phyloP scores from a whole-genome alignment of 2,329 filamentous ascomycete species.

The Diaporthe nobilis region DNA sequence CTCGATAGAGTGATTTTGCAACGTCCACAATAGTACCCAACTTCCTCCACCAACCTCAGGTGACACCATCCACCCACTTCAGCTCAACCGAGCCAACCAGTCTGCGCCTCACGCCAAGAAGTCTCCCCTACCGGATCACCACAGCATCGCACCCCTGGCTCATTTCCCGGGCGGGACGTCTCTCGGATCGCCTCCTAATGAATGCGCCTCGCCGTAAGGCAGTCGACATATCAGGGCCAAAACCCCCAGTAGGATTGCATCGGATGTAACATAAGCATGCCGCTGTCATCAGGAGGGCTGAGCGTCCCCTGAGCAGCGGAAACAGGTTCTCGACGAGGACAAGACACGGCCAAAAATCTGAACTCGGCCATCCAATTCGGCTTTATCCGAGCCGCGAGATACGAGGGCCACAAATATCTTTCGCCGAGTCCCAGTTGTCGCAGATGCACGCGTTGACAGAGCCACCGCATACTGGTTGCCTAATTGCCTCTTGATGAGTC shows the following conservation, averaged over 20 bases:
- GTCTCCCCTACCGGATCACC: slow-evolving; percentile 16
- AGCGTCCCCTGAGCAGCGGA: not conserved
- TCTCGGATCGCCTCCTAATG: slow-evolving; percentile 8
- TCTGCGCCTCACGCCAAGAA: slow-evolving; percentile 31
- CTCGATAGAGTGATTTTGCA: slow-evolving; percentile 21
- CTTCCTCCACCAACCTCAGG: slow-evolving; percentile 10
- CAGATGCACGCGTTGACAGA: not conserved
- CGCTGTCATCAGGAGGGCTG: slow-evolving; percentile 7
- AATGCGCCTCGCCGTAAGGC: slow-evolving; percentile 25
- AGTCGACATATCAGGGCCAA: not conserved
- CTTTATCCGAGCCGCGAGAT: slow-evolving; percentile 14
- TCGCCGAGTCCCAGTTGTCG: not conserved
- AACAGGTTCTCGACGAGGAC: not conserved
- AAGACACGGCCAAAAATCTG: not conserved
- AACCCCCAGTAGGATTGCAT: not conserved
- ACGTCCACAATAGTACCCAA: not conserved
- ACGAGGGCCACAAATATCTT: slow-evolving; percentile 9
- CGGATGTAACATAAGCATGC: slow-evolving; percentile 5
- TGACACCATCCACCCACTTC: slow-evolving; percentile 10
- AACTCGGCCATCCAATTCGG: not conserved
- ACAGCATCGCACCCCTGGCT: slow-evolving; percentile 25
- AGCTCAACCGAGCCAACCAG: not conserved
- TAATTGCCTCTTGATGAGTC: not conserved
- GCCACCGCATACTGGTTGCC: not conserved
- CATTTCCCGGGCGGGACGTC: slow-evolving; percentile 28